A percentile compares a stretch with the other conserved stretches of the same genome.
phyloP scores from a whole-genome alignment of 495 filamentous ascomycete species.

The Xylaria acuta region DNA sequence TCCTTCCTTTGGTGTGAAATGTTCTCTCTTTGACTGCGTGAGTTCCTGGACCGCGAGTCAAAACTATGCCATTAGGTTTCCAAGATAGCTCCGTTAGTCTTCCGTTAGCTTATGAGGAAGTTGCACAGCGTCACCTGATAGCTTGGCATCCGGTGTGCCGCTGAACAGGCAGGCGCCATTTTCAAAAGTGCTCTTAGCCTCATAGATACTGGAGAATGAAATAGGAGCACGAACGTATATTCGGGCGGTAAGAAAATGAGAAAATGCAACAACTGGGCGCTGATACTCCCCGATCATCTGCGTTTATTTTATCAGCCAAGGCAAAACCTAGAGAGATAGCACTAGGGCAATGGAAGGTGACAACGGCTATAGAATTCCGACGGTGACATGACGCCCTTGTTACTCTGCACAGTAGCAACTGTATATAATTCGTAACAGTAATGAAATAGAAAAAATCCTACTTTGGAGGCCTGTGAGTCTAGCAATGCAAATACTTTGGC shows the following conservation, averaged over 20 bases:
- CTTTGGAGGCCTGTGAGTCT: conserved; percentile 14
- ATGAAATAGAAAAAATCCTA: conserved; percentile 7
- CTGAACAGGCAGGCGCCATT: conserved; percentile 24
- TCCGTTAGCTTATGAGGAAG: conserved; percentile 14
- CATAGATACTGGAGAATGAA: conserved; percentile 24
- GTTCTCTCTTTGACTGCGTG: conserved; percentile 10
- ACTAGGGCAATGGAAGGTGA: not conserved
- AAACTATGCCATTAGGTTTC: conserved; percentile 26
- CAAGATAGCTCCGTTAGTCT: not conserved
- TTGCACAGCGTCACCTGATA: conserved; percentile 20
- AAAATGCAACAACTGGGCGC: not conserved
- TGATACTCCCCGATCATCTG: conserved; percentile 17
- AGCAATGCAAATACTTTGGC: conserved; percentile 22
- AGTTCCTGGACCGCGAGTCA: conserved; percentile 9
- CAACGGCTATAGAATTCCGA: not conserved
- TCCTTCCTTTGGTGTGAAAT: conserved; percentile 26
- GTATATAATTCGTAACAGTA: not conserved
- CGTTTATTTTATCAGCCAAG: not conserved
- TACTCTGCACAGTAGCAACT: not conserved
- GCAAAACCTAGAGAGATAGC: not conserved
- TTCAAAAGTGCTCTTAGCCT: conserved; percentile 23
- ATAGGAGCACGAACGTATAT: conserved; percentile 14
- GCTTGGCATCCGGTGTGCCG: conserved; percentile 19
- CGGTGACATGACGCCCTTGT: too few relatives aligned
- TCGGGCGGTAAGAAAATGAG: not conserved